Evolutionary conservation across 345 rosid genomes (phyloP).

Genomic region (Stellera chamaejasme): DNA sequence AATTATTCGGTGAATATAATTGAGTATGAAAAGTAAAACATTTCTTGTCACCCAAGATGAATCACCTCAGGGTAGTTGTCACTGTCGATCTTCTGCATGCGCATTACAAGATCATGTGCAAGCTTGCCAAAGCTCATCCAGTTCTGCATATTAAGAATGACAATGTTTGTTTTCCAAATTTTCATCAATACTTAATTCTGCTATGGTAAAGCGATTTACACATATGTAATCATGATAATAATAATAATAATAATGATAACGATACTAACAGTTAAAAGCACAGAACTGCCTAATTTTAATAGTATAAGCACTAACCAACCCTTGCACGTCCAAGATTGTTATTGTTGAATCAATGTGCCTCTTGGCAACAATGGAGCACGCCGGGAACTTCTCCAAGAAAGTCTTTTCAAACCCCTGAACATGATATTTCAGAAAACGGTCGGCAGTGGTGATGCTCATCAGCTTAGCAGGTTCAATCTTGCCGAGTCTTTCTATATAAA

Average conservation of each 20-base stretch:
- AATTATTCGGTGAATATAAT: slow-evolving; percentile 8
- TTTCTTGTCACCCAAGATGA: slow-evolving; percentile 7
- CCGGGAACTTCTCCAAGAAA: slow-evolving; percentile 84
- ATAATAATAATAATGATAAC: not conserved
- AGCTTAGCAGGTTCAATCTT: slow-evolving; percentile 69
- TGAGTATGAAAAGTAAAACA: slow-evolving; percentile 1
- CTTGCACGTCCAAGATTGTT: slow-evolving; percentile 82
- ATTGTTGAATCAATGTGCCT: slow-evolving; percentile 67
- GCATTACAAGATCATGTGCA: slow-evolving; percentile 90
- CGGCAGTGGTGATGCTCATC: slow-evolving; percentile 76
- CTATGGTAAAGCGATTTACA: slow-evolving; percentile 28
- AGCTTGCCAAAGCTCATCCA: slow-evolving; percentile 84
- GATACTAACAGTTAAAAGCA: not conserved
- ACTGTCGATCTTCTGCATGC: slow-evolving; percentile 92
- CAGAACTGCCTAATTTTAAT: not conserved
- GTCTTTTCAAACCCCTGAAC: slow-evolving; percentile 88
- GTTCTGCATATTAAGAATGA: slow-evolving; percentile 44
- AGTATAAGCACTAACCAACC: slow-evolving; percentile 50
- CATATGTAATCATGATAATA: slow-evolving; percentile 18
- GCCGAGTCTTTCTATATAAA: slow-evolving; percentile 82
- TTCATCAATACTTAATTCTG: too few species aligned
- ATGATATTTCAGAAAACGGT: slow-evolving; percentile 83
- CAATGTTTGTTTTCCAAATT: too few species aligned
- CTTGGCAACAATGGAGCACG: slow-evolving; percentile 79
- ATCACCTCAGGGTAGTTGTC: slow-evolving; percentile 98